Percentiles rank a stretch among this genome's conserved stretches.
Evolutionary conservation across 2,329 filamentous ascomycete genomes (phyloP).

Genomic region (Hirsutella minnesotensis): DNA sequence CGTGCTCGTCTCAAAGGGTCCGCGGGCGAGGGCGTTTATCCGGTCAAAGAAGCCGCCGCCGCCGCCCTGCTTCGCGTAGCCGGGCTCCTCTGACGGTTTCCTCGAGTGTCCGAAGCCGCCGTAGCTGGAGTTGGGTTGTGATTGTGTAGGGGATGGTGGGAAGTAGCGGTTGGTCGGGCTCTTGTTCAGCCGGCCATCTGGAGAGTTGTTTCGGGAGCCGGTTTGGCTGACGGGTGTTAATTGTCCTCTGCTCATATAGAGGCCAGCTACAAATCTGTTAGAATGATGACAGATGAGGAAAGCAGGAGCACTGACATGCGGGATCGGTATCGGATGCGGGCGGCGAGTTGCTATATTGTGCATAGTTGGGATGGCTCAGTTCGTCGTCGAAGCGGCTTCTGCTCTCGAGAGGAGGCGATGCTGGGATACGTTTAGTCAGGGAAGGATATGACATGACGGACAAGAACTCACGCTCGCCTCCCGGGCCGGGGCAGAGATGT

Average conservation of each 20-base stretch:
- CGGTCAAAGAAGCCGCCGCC: constrained; percentile 37
- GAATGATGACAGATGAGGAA: too few relatives aligned
- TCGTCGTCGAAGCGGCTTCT: constrained; percentile 14
- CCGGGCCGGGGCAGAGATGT: constrained; percentile 53
- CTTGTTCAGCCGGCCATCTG: constrained; percentile 32
- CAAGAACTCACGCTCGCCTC: constrained; percentile 33
- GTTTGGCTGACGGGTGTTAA: constrained; percentile 52
- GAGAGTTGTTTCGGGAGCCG: constrained; percentile 51
- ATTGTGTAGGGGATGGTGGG: constrained; percentile 14
- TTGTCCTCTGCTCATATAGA: constrained; percentile 41
- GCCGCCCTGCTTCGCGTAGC: background rate
- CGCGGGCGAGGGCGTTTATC: constrained; percentile 54
- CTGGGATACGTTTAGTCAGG: constrained; percentile 10
- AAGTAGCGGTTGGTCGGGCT: constrained; percentile 34
- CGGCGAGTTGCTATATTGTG: constrained; percentile 28
- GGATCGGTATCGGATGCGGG: constrained; percentile 38
- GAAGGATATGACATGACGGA: background rate
- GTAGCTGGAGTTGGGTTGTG: constrained; percentile 32
- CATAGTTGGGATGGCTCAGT: constrained; percentile 14
- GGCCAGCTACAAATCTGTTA: background rate
- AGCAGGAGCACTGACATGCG: constrained; percentile 31
- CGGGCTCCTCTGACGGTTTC: constrained; percentile 1
- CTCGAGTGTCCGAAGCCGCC: constrained; percentile 26
- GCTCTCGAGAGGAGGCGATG: constrained; percentile 25
- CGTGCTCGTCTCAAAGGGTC: constrained; percentile 52